Evolutionary conservation across 169 alveolate species (phyloP), one percentile per base, ranked within the genome.

Genomic region (Cryptosporidium ryanae): DNA sequence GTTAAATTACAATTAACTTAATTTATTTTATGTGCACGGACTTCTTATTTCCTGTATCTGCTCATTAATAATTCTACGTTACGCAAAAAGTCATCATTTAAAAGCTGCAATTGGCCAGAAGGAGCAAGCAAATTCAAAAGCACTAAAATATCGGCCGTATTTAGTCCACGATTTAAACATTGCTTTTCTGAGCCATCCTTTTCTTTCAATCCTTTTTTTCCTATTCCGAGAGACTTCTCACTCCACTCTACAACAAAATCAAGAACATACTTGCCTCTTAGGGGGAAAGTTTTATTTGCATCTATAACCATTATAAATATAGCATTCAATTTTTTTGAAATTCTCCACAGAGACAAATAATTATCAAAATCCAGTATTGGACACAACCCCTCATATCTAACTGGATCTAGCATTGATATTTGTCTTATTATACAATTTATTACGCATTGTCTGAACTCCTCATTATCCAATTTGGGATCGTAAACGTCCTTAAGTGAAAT

Each of bases 221-320:
- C 8, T 10, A 10, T 38, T 8, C 63, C 50, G 27, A 38, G 17
- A 21, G 44, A 44, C 23, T 61, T 55, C 18, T 76, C 87, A 43
- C 87, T 43, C 87, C 87, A 76, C 10, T 76, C 71, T n/a, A 76
- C 87, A 6, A 76, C 64, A 76, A 76, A 59, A 44, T 55, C 68
- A 10, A 76, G 29, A 32, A 61, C 31, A 25, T 29, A 61, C 27
- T 61, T 76, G 12, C 68, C 87, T 38, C 87, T 55, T 13, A 76
- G 23, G 13, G 87, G 50, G 13, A 61, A 55, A n/a, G 87, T 32
- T 38, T 38, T 38, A 8, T 13, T 52, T 23, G 44, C 34, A 23
- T 23, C 46, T 12, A 59, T 43, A 23, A 76, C 87, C 71, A 61
- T 59, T 17, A 76, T 12, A 34, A 76, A 76, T 1, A 76, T 76